Evolutionary conservation across 164 flowering plant species (phyloP), one percentile per base, ranked within the genome.

Genomic region (Annona squamosa): DNA sequence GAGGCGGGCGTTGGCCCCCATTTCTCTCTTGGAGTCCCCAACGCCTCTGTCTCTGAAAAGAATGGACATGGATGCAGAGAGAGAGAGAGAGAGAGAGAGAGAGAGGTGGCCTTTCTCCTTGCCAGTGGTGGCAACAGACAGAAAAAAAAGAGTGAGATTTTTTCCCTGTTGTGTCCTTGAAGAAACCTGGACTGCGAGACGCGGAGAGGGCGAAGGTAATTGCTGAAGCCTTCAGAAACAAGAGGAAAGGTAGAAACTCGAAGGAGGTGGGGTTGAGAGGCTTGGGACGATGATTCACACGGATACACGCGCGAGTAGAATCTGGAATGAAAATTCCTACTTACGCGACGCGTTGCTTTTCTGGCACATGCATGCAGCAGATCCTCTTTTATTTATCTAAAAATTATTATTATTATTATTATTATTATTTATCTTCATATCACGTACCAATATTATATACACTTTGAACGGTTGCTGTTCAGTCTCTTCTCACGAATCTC

Each of bases 21-120:
- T 77, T 45, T 81, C 87, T 76, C 89, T 79, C 82, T 81, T 86
- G 19, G 91, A 91, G n/a, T 84, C 85, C 77, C 90, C 89, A 26
- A 86, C 77, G 46, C 84, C 80, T 64, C 85, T 89, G 73, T 87
- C 96, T 81, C 91, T 81, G 86, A 86, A 91, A 69, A 89, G 85
- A 68, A 78, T 85, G 78, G 94, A 90, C 92, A 88, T 89, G 78
- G 63, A 5, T 47, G 57, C 46, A 16, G 44, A 16, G 7, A 18
- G 4, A 42, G 2, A 44, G 18, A 2, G 26, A 3, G 16, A 2
- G 26, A 4, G 16, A 48, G 62, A 48, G 16, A 2, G 37, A 5
- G 16, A 48, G 62, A 48, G 68, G 63, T 59, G 62, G 62, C 46
- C 66, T 77, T 78, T 26, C 37, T 26, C 37, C 37, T 26, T 26